These are phyloP conservation scores for Furcasterigmium sp. DNA, from an alignment of 2,329 filamentous ascomycete species.

Conservation along the genomic window DNA sequence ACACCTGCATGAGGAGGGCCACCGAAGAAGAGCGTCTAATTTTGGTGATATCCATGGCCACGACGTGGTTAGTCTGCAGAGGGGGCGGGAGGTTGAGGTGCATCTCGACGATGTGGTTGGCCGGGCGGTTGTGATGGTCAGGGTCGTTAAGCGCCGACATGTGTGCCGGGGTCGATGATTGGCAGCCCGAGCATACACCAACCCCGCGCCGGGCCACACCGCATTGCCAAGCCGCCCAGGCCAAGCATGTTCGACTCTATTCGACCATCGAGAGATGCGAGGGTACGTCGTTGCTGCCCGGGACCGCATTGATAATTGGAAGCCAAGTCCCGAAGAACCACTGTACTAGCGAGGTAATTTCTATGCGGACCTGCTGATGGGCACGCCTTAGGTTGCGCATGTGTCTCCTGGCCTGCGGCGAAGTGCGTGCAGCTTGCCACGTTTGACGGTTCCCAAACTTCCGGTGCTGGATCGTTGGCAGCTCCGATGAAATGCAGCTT, in stretches of 20 bases:
- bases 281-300: no score
- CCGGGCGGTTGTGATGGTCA: constrained; percentile 20
- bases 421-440: neutral
- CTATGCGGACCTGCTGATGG: no score
- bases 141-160: constrained; percentile 32
- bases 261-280: constrained; percentile 3
- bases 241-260: constrained; percentile 3
- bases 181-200: constrained; percentile 12
- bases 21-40: constrained; percentile 30
- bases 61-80: neutral
- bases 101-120: constrained; percentile 33
- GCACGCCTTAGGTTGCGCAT: no score
- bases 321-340: no score
- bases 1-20: constrained; percentile 31
- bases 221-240: constrained; percentile 2
- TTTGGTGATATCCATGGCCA: constrained; percentile 13
- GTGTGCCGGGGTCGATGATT: constrained; percentile 15
- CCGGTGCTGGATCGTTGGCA: neutral
- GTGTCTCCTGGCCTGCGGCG: neutral
- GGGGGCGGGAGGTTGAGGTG: constrained; percentile 16
- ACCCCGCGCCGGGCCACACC: constrained; percentile 13
- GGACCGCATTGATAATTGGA: no score
- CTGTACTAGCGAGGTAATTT: no score
- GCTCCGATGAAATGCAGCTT: no score
- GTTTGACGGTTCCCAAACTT: neutral